Base-by-base conservation (phyloP, 306 rosid genomes). In the Vicia faba region DNA sequence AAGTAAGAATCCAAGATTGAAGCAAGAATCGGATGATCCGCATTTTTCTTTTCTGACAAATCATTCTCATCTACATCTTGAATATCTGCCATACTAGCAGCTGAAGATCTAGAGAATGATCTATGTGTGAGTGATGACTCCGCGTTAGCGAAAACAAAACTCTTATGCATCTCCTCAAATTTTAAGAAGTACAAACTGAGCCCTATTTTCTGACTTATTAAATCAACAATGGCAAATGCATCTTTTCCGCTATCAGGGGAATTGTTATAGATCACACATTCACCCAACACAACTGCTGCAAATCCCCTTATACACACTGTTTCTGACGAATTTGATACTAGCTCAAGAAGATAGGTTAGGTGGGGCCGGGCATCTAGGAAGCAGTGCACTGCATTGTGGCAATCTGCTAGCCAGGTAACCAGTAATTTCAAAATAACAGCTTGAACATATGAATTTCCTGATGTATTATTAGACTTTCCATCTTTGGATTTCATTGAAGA, bases 361-460 rank as follows among this genome's bases (percentile, higher is more conserved):
- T 93, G 99, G 55, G 95, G 96, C 29, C 81, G 96, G 64, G 97
- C 89, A 75, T 93, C 97, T 57, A 93, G 86, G 76, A 89, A 90
- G 84, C 97, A 93, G 44, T 82, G 71, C 61, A 90, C 97, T 25
- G 97, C 99, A 78, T 46, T 77, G 33, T 97, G 92, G 81, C 81
- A 90, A 77, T 90, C 88, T 65, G 87, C 87, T 51, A 89, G 85
- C 99, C 96, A 93, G 43, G 84, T 86, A 64, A 86, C 78, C 64
- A 93, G 87, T 82, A 88, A 77, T 76, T 86, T 93, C 84, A 93
- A 79, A 78, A 93, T 83, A 71, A 86, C 80, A 23, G 82, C 82
- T 74, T 89, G 87, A 69, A 82, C 68, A 77, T 86, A 88, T 8
- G 85, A 82, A 70, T 77, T 84, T 46, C 71, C 82, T 36, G 83